A percentile compares a stretch with the other conserved stretches of the same genome.
Conservation (phyloP, 2,329 filamentous ascomycete species). For the Arthroderma sp. region DNA sequence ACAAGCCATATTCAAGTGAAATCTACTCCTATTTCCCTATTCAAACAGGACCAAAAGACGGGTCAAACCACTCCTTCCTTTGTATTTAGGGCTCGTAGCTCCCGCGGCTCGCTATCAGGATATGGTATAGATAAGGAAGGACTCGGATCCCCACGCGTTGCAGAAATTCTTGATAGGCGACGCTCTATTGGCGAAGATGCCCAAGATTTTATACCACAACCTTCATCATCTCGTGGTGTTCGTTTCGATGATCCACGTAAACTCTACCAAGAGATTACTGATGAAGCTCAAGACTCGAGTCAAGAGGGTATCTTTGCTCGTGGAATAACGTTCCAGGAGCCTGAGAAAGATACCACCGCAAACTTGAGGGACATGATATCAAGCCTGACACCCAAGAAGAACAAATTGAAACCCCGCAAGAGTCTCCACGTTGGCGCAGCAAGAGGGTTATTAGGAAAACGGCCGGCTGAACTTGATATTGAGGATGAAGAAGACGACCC, state of each 20-base stretch:
- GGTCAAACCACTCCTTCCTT: conserved; percentile 50
- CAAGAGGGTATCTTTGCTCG: conserved; percentile 36
- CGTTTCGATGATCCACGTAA: conserved; percentile 53
- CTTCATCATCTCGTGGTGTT: conserved; percentile 33
- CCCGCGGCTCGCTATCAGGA: conserved; percentile 48
- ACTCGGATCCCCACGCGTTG: conserved; percentile 61
- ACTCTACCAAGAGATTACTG: conserved; percentile 51
- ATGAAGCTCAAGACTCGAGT: conserved; percentile 39
- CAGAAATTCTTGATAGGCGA: conserved; percentile 57
- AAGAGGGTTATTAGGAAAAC: conserved; percentile 58
- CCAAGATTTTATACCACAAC: conserved; percentile 47
- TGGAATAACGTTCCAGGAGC: conserved; percentile 40
- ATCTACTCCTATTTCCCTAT: conserved; percentile 32
- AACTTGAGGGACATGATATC: conserved; percentile 67
- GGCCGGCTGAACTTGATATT: conserved; percentile 56
- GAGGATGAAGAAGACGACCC: conserved; percentile 44
- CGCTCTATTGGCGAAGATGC: conserved; percentile 57
- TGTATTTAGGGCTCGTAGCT: conserved; percentile 46
- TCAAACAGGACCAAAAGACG: conserved; percentile 41
- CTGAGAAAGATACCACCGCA: conserved; percentile 48
- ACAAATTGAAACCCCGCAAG: conserved; percentile 53
- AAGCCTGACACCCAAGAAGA: conserved; percentile 64
- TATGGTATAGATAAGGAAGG: conserved; percentile 57
- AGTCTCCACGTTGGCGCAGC: conserved; percentile 65
- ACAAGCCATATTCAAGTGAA: conserved; percentile 26